Base-by-base conservation (phyloP, 108 stramenopile genomes). In the Stephanodiscus minutulus region DNA sequence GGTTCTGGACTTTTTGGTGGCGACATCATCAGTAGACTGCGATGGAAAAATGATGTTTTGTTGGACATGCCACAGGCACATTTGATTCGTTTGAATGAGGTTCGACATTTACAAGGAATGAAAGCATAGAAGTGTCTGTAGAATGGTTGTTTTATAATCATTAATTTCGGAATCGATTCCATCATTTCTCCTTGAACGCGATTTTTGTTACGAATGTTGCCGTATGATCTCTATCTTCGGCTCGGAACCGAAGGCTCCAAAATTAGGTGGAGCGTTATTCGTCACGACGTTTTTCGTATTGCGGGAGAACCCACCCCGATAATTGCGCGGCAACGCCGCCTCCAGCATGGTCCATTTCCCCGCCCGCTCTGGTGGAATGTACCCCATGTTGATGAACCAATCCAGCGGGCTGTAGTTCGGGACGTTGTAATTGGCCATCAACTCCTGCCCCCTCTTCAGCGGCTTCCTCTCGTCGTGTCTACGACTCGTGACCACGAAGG, bases 401-500 rank as follows among this genome's bases (percentile, higher is more conserved):
- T 94, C 93, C 33, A 94, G 57, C 35, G 93, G 83, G 28, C 83
- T 82, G 50, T 89, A 94, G 28, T 83, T 64, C 10, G 93, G 93
- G 5, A 94, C 87, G 74, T 94, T 94, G 88, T 94, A 94, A 64
- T 90, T 94, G 9, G 83, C 89, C 63, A 88, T 64, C 7, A 94
- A 46, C 61, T 94, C 93, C 65, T 94, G 89, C 24, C 89, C 88
- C 62, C 76, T 70, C 61, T 63, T 79, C 41, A 94, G 69, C 17
- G 90, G 79, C 62, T 86, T 88, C 15, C 77, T 73, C 55, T 74
- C 63, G 43, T 88, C 93, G 71, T 91, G 84, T 28, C 89, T 77
- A 60, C 70, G 43, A 48, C 86, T 85, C 29, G 89, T 65, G 12
- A 94, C 87, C 9, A 90, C 86, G 77, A 94, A 91, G 13, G 90